Evolutionary conservation across 371 early-diverging fungal species (phyloP).

Genomic region (Mortierella sp.): DNA sequence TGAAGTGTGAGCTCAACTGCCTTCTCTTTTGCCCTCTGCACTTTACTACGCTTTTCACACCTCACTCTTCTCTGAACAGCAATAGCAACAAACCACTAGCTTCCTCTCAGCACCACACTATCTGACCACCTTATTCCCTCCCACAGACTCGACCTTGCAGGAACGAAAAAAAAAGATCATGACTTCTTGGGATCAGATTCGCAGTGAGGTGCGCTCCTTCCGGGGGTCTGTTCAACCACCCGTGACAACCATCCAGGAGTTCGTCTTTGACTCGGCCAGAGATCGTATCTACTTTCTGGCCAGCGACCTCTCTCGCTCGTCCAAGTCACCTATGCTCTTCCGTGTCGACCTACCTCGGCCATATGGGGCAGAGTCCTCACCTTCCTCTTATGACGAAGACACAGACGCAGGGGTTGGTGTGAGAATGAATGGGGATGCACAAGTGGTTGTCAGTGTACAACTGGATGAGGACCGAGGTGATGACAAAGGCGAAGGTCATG

Average conservation of each 20-base stretch:
- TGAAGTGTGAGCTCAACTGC: too few species aligned
- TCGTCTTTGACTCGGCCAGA: constrained; percentile 60
- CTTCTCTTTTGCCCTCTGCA: too few species aligned
- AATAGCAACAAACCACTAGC: background rate
- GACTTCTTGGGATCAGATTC: constrained; percentile 68
- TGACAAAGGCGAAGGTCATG: too few species aligned
- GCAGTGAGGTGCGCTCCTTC: constrained; percentile 67
- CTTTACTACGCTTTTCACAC: background rate
- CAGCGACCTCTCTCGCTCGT: constrained; percentile 58
- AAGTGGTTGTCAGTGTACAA: background rate
- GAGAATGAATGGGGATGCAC: constrained; percentile 5
- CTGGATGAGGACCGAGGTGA: too few species aligned
- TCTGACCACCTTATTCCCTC: background rate
- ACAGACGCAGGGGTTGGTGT: constrained; percentile 4
- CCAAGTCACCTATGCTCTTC: constrained; percentile 57
- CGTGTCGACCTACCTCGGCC: constrained; percentile 49
- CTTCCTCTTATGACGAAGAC: background rate
- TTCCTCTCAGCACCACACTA: background rate
- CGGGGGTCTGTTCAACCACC: constrained; percentile 58
- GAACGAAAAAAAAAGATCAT: background rate
- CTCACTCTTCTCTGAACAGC: background rate
- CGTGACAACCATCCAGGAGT: constrained; percentile 64
- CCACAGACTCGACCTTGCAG: too few species aligned
- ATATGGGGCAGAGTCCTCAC: constrained; percentile 5
- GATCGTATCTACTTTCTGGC: constrained; percentile 69